Base-by-base conservation (phyloP, 257 asterid species). In the Plectranthus barbatus region DNA sequence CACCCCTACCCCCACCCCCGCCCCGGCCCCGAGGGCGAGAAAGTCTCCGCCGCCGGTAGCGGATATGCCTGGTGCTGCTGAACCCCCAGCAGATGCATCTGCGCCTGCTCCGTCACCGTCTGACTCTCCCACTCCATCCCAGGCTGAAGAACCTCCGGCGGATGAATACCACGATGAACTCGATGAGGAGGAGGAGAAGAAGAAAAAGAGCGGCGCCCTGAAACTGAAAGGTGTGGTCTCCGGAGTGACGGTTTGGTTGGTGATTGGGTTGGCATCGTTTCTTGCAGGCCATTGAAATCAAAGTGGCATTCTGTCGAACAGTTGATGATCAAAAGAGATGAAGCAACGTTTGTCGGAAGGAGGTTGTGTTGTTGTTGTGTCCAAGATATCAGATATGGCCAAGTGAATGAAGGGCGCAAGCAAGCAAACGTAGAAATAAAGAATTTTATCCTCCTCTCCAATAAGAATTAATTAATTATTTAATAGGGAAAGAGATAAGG, bases 161-260 rank as follows among this genome's bases (percentile, higher is more conserved):
- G 78, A 67, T 54, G 65, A 41, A 34, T 9, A 1, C 9, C 10
- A 34, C 2, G 9, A 11, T 40, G 45, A 40, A 0, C 5, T 1
- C 3, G 67, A 3, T 13, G 60, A 14, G n/a, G 42, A 10, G 3
- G 37, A 7, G 9, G 8, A 15, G 0, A 31, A 9, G 46, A 36
- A 0, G 18, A 39, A 10, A 6, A 14, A 23, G 37, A 78, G 53
- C 9, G 67, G 51, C 29, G 72, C 65, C n/a, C 70, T 53, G 18
- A 56, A 45, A 49, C 41, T 20, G 48, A n/a, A n/a, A n/a, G n/a
- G n/a, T n/a, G 47, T 18, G 64, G 60, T 51, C 15, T 50, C 68
- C 8, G 69, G 76, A 20, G 61, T 42, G 57, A 20, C 49, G 18
- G 2, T 73, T n/a, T 79, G 77, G 5, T 42, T 76, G 77, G 50